These are phyloP conservation scores for Erysimum cheiri DNA, from an alignment of 441 rosid genomes.

Conservation along the genomic window DNA sequence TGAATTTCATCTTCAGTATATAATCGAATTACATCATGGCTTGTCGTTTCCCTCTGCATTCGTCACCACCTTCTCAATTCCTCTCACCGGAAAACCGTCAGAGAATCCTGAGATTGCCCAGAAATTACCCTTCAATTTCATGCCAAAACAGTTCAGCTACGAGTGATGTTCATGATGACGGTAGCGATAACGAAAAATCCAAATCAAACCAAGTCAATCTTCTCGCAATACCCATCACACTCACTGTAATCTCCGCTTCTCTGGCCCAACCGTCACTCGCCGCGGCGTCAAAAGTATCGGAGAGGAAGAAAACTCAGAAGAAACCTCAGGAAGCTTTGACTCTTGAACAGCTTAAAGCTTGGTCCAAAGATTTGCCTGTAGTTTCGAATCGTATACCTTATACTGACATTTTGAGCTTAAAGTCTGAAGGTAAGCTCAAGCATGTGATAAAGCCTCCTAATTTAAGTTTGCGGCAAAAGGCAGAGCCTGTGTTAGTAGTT, in stretches of 20 bases:
- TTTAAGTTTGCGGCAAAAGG: constrained; percentile 52
- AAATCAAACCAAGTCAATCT: constrained; percentile 50
- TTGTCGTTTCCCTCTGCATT: constrained; percentile 52
- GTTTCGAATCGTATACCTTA: constrained; percentile 74
- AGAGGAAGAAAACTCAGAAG: constrained; percentile 60
- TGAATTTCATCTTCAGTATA: neutral
- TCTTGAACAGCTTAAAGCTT: constrained; percentile 74
- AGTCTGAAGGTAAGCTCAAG: constrained; percentile 66
- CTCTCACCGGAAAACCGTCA: constrained; percentile 39
- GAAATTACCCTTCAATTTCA: constrained; percentile 44
- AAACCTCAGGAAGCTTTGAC: constrained; percentile 61
- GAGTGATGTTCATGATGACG: constrained; percentile 31
- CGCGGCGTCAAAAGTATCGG: constrained; percentile 61
- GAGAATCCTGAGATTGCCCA: constrained; percentile 32
- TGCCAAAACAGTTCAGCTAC: constrained; percentile 47
- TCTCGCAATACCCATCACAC: constrained; percentile 69
- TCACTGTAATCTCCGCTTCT: constrained; percentile 67
- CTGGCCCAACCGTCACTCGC: constrained; percentile 57
- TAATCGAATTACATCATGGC: constrained; percentile 50
- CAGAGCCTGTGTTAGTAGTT: constrained; percentile 78
- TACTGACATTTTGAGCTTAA: constrained; percentile 69
- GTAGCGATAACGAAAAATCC: constrained; percentile 42
- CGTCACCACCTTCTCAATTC: constrained; percentile 46
- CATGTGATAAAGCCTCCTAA: constrained; percentile 78
- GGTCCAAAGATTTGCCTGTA: constrained; percentile 76